These are phyloP conservation scores for Staphylotrichum tortipilum DNA, from an alignment of 495 filamentous ascomycete species.

Conservation along the genomic window DNA sequence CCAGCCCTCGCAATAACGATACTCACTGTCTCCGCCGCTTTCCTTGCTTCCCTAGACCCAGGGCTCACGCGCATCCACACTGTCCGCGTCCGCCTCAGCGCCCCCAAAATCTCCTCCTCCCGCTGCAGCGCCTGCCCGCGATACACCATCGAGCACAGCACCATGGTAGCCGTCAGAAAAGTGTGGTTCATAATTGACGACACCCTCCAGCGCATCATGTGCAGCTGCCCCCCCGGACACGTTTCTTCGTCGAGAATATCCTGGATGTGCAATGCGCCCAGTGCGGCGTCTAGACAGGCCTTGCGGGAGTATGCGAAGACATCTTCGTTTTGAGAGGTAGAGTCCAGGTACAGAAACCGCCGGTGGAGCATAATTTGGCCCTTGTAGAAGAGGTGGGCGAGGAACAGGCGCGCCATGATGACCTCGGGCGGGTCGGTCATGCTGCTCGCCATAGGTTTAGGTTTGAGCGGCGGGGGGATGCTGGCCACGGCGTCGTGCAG, in stretches of 20 bases:
- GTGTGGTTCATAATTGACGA: constrained; percentile 27
- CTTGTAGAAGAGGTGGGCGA: constrained; percentile 26
- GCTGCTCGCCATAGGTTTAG: constrained; percentile 13
- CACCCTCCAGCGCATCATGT: constrained; percentile 23
- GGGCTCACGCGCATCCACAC: background rate
- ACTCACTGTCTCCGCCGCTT: background rate
- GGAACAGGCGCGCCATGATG: constrained; percentile 28
- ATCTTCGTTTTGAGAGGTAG: background rate
- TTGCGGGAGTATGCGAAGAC: constrained; percentile 26
- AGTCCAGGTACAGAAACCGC: constrained; percentile 11
- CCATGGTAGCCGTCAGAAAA: constrained; percentile 32
- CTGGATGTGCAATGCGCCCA: constrained; percentile 30
- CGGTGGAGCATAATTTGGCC: constrained; percentile 27
- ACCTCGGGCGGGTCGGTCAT: constrained; percentile 21
- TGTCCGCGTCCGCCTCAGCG: background rate
- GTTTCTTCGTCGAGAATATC: constrained; percentile 25
- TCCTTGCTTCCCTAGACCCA: background rate
- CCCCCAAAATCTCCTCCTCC: background rate
- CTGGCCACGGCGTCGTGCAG: constrained; percentile 19
- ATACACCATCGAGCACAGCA: constrained; percentile 23
- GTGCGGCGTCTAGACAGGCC: constrained; percentile 28
- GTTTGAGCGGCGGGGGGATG: constrained; percentile 19
- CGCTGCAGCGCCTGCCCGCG: background rate
- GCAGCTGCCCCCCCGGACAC: constrained; percentile 13
- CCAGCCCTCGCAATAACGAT: background rate